A percentile compares a stretch with the other conserved stretches of the same genome.
These are phyloP conservation scores for Alternaria gaisen DNA, from an alignment of 2,329 filamentous ascomycete genomes.

Conservation along the genomic window DNA sequence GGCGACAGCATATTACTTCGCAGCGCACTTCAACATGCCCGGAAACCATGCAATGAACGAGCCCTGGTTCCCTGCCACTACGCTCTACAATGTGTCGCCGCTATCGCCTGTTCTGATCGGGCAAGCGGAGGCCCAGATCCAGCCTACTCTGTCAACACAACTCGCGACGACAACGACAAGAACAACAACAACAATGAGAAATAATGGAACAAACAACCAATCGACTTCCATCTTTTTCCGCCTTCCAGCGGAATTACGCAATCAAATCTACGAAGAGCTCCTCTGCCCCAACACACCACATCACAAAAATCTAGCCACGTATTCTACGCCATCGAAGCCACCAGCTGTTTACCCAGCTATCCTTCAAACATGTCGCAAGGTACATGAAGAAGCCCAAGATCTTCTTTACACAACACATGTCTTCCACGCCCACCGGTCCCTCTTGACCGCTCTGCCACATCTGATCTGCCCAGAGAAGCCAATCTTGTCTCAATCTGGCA, in stretches of 20 bases:
- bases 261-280: conserved; percentile 63
- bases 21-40: conserved; percentile 31
- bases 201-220: conserved; percentile 6
- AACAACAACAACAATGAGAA: conserved; percentile 12
- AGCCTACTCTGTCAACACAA: neutral
- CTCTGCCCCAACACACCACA: conserved; percentile 39
- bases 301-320: conserved; percentile 14
- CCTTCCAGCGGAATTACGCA: conserved; percentile 68
- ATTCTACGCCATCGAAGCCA: conserved; percentile 16
- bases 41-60: conserved; percentile 2
- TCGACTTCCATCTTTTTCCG: conserved; percentile 45
- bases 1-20: conserved; percentile 31
- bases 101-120: neutral
- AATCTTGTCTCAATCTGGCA: conserved; percentile 44
- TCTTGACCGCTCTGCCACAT: conserved; percentile 57
- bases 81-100: neutral
- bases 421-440: conserved; percentile 60
- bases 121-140: neutral
- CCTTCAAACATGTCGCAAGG: conserved; percentile 53
- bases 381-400: conserved; percentile 53
- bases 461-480: conserved; percentile 50
- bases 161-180: conserved; percentile 9
- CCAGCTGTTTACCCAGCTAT: conserved; percentile 50
- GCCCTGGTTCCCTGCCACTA: neutral
- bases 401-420: conserved; percentile 61